Base-by-base conservation (phyloP, 257 asterid genomes). In the Capsicum chinense region DNA sequence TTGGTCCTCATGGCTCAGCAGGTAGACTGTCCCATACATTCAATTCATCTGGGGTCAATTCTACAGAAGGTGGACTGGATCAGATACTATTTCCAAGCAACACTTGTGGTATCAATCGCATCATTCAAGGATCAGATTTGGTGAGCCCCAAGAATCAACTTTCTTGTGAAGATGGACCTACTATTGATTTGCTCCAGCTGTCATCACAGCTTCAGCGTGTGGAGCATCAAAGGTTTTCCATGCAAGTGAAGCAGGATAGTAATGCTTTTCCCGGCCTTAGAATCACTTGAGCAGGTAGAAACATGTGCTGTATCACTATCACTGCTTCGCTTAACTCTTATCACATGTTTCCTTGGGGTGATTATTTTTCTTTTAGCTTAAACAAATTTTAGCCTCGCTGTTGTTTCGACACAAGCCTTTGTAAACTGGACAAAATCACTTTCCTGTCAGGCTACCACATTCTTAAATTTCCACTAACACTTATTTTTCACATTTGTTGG, bases 201-300 rank as follows among this genome's bases (percentile, higher is more conserved):
- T 89, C 91, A 2, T 84, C 91, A 5, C 88, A 87, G 89, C 90
- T 89, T 68, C 89, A 89, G 80, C 83, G 87, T 62, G 91, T 87
- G 86, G 89, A 89, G 85, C 86, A 85, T 37, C 84, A 87, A 84
- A 85, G 84, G 86, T 88, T 84, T 35, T 85, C 87, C 50, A 84
- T 84, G 69, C 83, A 84, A 56, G 83, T 48, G 83, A 83, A 85
- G 84, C 86, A 85, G 84, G 88, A 86, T 59, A 74, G 73, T 83
- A 84, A 84, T 79, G 87, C 86, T 76, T 82, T 84, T 79, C 86
- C 82, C 50, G 82, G 88, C 13, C 88, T 85, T 80, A 85, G 90
- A 85, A 83, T 86, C 86, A 85, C 87, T 50, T 87, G 58, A 79
- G 82, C 69, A 26, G 39, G 57, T 42, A 58, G 19, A 26, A 63